Conservation (phyloP, 768 basidiomycete genomes). For the Strobilomyces echinocephalus region DNA sequence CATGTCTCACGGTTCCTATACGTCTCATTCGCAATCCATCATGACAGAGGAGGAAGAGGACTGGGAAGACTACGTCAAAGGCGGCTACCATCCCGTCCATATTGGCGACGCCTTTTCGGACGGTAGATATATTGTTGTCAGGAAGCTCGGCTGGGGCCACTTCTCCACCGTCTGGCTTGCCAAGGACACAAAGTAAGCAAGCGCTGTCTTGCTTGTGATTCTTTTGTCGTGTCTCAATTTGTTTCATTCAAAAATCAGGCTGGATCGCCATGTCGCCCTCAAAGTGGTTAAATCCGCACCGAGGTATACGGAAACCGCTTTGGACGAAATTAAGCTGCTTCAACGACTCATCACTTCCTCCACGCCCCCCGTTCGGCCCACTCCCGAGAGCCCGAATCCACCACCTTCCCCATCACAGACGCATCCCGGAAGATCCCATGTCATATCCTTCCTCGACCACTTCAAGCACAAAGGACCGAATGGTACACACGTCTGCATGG, state of each 20-base stretch:
- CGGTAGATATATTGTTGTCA: constrained; percentile 81
- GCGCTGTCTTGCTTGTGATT: constrained; percentile 1
- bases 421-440: constrained; percentile 88
- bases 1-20: constrained; percentile 73
- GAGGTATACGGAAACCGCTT: constrained; percentile 94
- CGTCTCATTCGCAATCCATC: constrained; percentile 68
- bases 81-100: constrained; percentile 89
- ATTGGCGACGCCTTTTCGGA: constrained; percentile 89
- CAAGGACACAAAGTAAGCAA: constrained; percentile 68
- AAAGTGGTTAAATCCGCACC: constrained; percentile 98
- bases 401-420: constrained; percentile 54
- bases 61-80: constrained; percentile 82
- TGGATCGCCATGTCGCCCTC: constrained; percentile 94
- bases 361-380: constrained; percentile 47
- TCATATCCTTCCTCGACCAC: constrained; percentile 96
- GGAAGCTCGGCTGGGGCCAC: constrained; percentile 95
- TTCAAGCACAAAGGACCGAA: constrained; percentile 96
- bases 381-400: constrained; percentile 47
- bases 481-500: constrained; percentile 98
- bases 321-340: constrained; percentile 98
- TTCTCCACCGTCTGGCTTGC: constrained; percentile 94
- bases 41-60: constrained; percentile 93
- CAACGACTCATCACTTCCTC: constrained; percentile 90
- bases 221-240: neutral
- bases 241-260: constrained; percentile 43